phyloP scores from a whole-genome alignment of 2,329 filamentous ascomycete species.

The Epichloe bromicola region DNA sequence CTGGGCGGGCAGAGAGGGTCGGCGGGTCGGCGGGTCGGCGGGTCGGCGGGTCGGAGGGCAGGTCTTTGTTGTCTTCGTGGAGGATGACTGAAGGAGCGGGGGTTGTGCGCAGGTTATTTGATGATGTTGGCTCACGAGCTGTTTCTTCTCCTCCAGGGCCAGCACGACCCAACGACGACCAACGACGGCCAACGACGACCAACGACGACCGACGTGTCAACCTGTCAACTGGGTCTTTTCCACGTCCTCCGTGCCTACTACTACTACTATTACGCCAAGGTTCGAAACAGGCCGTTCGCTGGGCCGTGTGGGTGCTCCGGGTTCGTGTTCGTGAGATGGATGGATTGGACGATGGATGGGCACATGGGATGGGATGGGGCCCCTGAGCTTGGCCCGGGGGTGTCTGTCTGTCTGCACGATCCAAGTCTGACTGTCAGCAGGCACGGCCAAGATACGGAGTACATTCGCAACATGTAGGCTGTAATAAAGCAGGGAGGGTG shows the following conservation, averaged over 20 bases:
- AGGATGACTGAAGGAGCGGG: not conserved
- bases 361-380: not conserved
- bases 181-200: too few relatives aligned
- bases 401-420: too few relatives aligned
- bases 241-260: not conserved
- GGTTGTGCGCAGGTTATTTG: not conserved
- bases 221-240: not conserved
- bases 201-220: not conserved
- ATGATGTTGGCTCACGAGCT: not conserved
- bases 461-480: too few relatives aligned
- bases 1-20: not conserved
- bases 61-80: not conserved
- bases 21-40: not conserved
- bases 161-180: not conserved
- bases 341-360: not conserved
- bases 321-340: too few relatives aligned
- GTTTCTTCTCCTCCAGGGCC: not conserved
- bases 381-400: too few relatives aligned
- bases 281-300: not conserved
- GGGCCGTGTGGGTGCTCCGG: not conserved
- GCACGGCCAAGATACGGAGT: too few relatives aligned
- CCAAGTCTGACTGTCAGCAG: too few relatives aligned
- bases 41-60: not conserved
- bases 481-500: too few relatives aligned
- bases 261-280: not conserved